Base-by-base conservation (phyloP, 1,284 basidiomycete genomes). In the Pseudozyma pruni region DNA sequence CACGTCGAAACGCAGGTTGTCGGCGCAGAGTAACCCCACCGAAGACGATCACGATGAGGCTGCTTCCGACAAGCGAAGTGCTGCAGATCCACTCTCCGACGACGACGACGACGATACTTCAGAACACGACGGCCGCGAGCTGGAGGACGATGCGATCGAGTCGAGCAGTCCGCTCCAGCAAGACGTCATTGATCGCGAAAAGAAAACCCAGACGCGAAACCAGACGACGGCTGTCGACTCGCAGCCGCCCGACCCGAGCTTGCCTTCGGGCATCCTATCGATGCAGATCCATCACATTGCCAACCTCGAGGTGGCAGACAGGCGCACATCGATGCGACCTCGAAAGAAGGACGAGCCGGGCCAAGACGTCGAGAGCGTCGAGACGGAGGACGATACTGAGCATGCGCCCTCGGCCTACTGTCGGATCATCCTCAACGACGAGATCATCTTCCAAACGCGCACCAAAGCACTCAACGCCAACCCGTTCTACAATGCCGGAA, bases 401-500 rank as follows among this genome's bases (percentile, higher is more conserved):
- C 27, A 77, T 8, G 81, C 58, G 34, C 83, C 11, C 52, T 83
- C 33, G 77, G 83, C 68, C 53, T 83, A 34, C 52, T 77, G 76
- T 52, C 83, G 84, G 44, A 83, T 86, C 29, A 81, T 84, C 32
- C 66, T 86, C 27, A 86, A 86, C 70, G 85, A 85, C 57, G 80
- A 83, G 46, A 74, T 83, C 29, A 74, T 85, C 8, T 85, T 83
- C 56, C 76, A 83, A 9, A 84, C 84, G 0, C 66, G 85, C 8
- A 84, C 84, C 14, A 85, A 86, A 41, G 56, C 67, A n/a, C 58
- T 76, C 48, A 84, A 81, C 34, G 78, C 81, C 2, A 61, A 83
- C 37, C 85, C 85, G 3, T 85, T 85, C 69, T 84, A 83, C 75
- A 85, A 86, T 59, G 84, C 85, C 2, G 76, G 83, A n/a, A 83